Percentiles rank a stretch among this genome's conserved stretches.
Evolutionary conservation across 2,329 filamentous ascomycete species (phyloP).

Genomic region (Trichoderma endophyticum): DNA sequence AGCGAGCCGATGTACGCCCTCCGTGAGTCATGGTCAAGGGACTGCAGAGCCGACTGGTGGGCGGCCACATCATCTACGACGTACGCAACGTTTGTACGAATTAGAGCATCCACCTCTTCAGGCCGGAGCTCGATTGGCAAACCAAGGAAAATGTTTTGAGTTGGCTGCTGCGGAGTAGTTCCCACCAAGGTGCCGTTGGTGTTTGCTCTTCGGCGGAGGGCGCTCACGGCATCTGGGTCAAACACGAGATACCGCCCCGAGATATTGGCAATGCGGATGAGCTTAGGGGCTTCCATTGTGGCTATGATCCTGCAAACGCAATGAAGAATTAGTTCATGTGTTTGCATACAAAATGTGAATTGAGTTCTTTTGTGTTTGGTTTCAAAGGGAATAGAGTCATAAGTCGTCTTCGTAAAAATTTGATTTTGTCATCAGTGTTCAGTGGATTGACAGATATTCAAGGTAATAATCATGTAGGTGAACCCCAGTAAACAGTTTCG

Average conservation of each 20-base stretch:
- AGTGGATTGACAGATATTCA: conserved; percentile 61
- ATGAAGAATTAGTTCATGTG: conserved; percentile 1
- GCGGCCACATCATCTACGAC: conserved; percentile 74
- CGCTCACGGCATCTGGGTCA: conserved; percentile 74
- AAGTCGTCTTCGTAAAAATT: conserved; percentile 45
- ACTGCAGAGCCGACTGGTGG: conserved; percentile 63
- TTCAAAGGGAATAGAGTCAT: conserved; percentile 27
- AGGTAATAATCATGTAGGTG: conserved; percentile 46
- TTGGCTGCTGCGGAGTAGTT: conserved; percentile 84
- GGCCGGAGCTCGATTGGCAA: conserved; percentile 85
- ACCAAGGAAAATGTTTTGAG: conserved; percentile 91
- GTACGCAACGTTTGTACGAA: conserved; percentile 72
- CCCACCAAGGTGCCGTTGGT: conserved; percentile 85
- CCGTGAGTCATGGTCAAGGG: conserved; percentile 54
- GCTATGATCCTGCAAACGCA: conserved; percentile 23
- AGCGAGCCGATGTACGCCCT: conserved; percentile 62
- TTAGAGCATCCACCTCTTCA: conserved; percentile 80
- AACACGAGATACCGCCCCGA: conserved; percentile 84
- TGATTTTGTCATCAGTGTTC: conserved; percentile 46
- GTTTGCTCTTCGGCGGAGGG: conserved; percentile 74
- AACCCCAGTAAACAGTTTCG: not conserved
- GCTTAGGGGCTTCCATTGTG: conserved; percentile 28
- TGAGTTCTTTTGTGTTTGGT: not conserved
- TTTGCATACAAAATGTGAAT: not conserved
- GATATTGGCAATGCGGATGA: conserved; percentile 77